Conservation (phyloP, 257 asterid species). For the Oldenlandia corymbosa region DNA sequence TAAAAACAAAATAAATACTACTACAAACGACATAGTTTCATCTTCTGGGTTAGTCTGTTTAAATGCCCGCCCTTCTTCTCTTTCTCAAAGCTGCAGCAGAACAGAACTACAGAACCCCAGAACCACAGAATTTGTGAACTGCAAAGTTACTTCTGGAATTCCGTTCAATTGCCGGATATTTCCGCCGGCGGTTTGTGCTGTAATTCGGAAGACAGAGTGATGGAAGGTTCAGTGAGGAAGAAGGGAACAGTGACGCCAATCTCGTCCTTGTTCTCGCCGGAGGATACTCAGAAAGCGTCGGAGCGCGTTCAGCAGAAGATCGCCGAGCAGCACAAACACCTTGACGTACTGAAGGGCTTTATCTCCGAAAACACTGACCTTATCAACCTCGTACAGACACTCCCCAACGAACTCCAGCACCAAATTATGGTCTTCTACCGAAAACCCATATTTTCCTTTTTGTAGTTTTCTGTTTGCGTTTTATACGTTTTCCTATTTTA, state of each 20-base stretch:
- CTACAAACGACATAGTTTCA: not conserved
- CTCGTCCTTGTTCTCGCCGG: conserved; percentile 53
- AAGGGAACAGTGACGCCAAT: conserved; percentile 63
- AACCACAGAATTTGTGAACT: not conserved
- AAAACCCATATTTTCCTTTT: not conserved
- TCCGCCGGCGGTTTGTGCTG: not conserved
- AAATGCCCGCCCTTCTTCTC: not conserved
- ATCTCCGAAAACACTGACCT: conserved; percentile 49
- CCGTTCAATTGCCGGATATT: not conserved
- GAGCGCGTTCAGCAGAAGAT: conserved; percentile 56
- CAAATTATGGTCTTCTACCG: conserved; percentile 54
- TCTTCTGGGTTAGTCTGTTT: too few species aligned
- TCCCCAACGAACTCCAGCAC: conserved; percentile 80
- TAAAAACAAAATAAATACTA: not conserved
- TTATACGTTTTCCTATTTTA: not conserved
- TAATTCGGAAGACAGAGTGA: not conserved
- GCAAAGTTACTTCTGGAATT: not conserved
- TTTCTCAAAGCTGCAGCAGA: not conserved
- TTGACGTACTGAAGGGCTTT: conserved; percentile 51
- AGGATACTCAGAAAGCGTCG: conserved; percentile 73
- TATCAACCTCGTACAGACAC: conserved; percentile 63
- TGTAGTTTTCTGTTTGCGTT: not conserved
- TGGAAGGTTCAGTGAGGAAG: conserved; percentile 7
- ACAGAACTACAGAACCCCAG: not conserved
- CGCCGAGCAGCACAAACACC: conserved; percentile 44